Conservation (phyloP, 129 eudicot genomes). For the Chrysanthemum makinoi region DNA sequence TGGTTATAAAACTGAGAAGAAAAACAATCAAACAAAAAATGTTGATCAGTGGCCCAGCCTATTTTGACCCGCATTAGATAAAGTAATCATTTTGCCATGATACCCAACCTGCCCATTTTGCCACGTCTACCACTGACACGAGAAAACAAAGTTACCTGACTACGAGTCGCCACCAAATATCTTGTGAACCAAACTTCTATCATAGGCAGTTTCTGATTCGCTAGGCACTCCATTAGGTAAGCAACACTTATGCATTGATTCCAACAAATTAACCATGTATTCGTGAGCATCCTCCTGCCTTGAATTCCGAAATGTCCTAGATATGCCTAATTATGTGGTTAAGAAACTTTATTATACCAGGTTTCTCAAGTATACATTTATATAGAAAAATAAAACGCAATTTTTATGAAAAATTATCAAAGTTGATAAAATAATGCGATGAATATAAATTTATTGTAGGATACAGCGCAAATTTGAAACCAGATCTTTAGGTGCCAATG, state of each 20-base stretch:
- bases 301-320: slow-evolving; percentile 77
- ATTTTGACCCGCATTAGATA: not conserved
- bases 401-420: too few species aligned
- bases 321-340: slow-evolving; percentile 63
- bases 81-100: not conserved
- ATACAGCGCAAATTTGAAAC: slow-evolving; percentile 93
- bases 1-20: too few species aligned
- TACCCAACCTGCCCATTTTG: not conserved
- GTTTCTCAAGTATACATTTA: too few species aligned
- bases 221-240: slow-evolving; percentile 87
- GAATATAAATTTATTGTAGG: slow-evolving; percentile 40
- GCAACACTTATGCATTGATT: slow-evolving; percentile 98
- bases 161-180: slow-evolving; percentile 90
- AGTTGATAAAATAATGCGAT: too few species aligned
- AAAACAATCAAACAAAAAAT: too few species aligned
- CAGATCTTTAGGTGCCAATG: slow-evolving; percentile 84
- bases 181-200: slow-evolving; percentile 91
- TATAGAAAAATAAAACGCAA: too few species aligned
- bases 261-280: slow-evolving; percentile 91
- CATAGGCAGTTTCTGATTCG: slow-evolving; percentile 94
- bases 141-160: slow-evolving; percentile 54
- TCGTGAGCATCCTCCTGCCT: slow-evolving; percentile 99
- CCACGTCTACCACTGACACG: not conserved
- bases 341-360: slow-evolving; percentile 20
- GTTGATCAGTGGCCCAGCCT: too few species aligned